Base-by-base conservation (phyloP, 768 basidiomycete genomes). In the Hortiboletus campestris region DNA sequence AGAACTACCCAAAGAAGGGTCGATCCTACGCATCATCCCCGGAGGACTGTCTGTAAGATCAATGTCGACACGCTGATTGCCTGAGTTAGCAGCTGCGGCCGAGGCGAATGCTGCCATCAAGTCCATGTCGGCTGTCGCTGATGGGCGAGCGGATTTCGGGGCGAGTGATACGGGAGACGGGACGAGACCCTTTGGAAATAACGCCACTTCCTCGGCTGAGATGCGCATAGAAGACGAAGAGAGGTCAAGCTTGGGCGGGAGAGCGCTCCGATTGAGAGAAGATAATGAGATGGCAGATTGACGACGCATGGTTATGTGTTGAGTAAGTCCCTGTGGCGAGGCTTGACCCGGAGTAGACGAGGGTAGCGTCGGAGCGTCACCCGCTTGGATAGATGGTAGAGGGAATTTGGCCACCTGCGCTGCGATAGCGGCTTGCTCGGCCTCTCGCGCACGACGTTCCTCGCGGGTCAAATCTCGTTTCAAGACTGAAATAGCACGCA, bases 251-350 rank as follows among this genome's bases (percentile, higher is more conserved):
- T 91, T 91, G 50, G 81, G 81, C 19, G 87, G 87, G 53, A 87
- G 78, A 6, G 79, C 72, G 2, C 85, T 87, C 25, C 90, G 81
- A 42, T 89, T 86, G 12, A 93, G 80, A 6, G 89, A 89, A 12
- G 89, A 91, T 36, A 92, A 78, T 4, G 89, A 91, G 39, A 93
- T 88, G 13, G 86, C 82, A 9, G 90, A 92, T 43, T 81, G 84
- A 6, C 91, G 83, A 41, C 88, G 82, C 35, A 75, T 74, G 43
- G 75, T 65, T 12, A 67, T 29, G 58, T 47, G 70, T 25, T 59
- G 57, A 58, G 62, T 61, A 22, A 60, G 71, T 44, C 68, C 69
- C 29, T 66, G 71, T 36, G 67, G 74, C 55, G 70, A 79, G 63
- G 73, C 68, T 61, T 66, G 68, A 10, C 63, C 59, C 13, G 70